These are phyloP conservation scores for Lentinus tigrinus DNA, from an alignment of 768 basidiomycete genomes.

Conservation along the genomic window DNA sequence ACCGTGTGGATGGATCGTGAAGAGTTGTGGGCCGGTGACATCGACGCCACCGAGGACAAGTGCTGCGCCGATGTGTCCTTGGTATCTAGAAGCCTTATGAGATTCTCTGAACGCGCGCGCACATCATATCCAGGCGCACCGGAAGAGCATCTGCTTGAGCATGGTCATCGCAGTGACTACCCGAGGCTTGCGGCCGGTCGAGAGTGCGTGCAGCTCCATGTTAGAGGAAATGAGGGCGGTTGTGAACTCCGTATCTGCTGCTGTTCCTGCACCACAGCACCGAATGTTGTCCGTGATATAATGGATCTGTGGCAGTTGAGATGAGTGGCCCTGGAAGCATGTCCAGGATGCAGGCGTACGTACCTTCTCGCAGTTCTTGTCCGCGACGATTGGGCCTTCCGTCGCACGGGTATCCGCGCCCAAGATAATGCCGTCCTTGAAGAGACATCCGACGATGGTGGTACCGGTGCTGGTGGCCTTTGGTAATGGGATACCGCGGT, in stretches of 20 bases:
- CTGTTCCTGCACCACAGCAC: constrained; percentile 98
- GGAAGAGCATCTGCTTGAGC: constrained; percentile 94
- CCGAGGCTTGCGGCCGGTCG: constrained; percentile 86
- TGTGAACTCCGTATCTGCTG: constrained; percentile 96
- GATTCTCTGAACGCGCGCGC: neutral
- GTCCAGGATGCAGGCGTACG: constrained; percentile 11
- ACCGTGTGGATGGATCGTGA: constrained; percentile 94
- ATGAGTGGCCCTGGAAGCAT: neutral
- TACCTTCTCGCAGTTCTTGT: constrained; percentile 99
- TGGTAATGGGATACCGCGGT: constrained; percentile 71
- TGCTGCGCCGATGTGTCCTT: constrained; percentile 92
- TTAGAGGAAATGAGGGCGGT: constrained; percentile 96
- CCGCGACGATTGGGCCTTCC: constrained; percentile 89
- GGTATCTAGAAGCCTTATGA: constrained; percentile 55
- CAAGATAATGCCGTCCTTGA: constrained; percentile 88
- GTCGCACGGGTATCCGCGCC: constrained; percentile 98
- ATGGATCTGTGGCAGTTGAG: constrained; percentile 68
- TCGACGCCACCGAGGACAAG: constrained; percentile 98
- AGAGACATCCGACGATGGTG: constrained; percentile 96
- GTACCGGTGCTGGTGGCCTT: constrained; percentile 93
- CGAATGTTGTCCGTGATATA: constrained; percentile 93
- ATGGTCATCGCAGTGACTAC: constrained; percentile 99
- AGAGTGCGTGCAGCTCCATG: constrained; percentile 89
- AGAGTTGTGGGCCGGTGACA: constrained; percentile 87
- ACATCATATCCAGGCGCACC: constrained; percentile 42